A percentile compares a stretch with the other conserved stretches of the same genome.
Evolutionary conservation across 805 yeast species (phyloP).

Genomic region (Clavispora vitiphila): DNA sequence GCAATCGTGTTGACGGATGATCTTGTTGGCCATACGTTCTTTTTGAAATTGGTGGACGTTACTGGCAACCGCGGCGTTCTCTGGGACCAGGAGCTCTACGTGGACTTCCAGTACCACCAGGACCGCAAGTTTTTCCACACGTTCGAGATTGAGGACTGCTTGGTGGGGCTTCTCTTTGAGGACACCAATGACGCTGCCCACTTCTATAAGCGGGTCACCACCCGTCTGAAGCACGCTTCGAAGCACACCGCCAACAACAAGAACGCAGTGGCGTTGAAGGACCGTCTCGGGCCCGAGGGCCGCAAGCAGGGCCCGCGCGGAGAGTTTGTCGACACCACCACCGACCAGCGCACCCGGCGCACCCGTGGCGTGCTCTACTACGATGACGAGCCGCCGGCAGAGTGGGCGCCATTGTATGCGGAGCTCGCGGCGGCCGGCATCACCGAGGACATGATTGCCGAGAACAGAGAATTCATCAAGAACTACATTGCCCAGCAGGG

Average conservation of each 20-base stretch:
- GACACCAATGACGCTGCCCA: slow-evolving; percentile 85
- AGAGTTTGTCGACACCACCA: slow-evolving; percentile 42
- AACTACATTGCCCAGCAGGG: slow-evolving; percentile 70
- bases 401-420: slow-evolving; percentile 71
- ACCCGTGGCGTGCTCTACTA: slow-evolving; percentile 61
- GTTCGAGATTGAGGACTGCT: slow-evolving; percentile 88
- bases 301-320: slow-evolving; percentile 59
- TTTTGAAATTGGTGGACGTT: slow-evolving; percentile 83
- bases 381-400: slow-evolving; percentile 77
- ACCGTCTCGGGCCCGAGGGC: slow-evolving; percentile 24
- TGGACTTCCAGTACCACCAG: slow-evolving; percentile 84
- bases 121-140: slow-evolving; percentile 94
- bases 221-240: slow-evolving; percentile 77
- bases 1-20: slow-evolving; percentile 88
- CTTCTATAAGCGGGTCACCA: slow-evolving; percentile 70
- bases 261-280: slow-evolving; percentile 78
- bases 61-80: slow-evolving; percentile 77
- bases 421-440: slow-evolving; percentile 77
- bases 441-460: slow-evolving; percentile 84
- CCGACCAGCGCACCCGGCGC: slow-evolving; percentile 53
- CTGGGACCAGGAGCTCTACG: slow-evolving; percentile 96
- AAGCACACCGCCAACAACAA: slow-evolving; percentile 82
- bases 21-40: slow-evolving; percentile 89
- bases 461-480: slow-evolving; percentile 76
- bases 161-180: slow-evolving; percentile 81